phyloP scores from a whole-genome alignment of 495 filamentous ascomycete species.

The Aspergillus nidulans region DNA sequence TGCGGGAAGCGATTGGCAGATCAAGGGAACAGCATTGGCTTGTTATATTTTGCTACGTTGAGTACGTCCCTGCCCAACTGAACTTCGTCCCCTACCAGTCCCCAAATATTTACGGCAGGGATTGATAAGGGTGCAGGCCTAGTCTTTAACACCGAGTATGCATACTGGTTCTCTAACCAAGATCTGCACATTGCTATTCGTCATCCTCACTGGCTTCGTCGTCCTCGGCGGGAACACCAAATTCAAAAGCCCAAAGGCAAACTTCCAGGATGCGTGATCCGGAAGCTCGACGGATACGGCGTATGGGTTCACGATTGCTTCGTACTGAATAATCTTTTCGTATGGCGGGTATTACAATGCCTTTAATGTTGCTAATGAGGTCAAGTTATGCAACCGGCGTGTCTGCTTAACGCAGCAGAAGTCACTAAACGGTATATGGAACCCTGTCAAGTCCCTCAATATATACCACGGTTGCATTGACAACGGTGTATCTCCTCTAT shows the following conservation, averaged over 20 bases:
- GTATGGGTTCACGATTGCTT: slow-evolving; percentile 53
- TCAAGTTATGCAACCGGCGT: slow-evolving; percentile 39
- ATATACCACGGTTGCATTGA: slow-evolving; percentile 46
- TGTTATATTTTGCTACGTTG: slow-evolving; percentile 50
- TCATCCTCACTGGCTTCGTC: slow-evolving; percentile 55
- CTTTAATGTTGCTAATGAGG: slow-evolving; percentile 64
- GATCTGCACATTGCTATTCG: slow-evolving; percentile 53
- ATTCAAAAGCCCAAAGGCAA: slow-evolving; percentile 50
- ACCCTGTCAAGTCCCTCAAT: slow-evolving; percentile 53
- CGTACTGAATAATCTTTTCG: slow-evolving; percentile 59
- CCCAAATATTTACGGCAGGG: neutral
- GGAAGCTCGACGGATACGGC: slow-evolving; percentile 45
- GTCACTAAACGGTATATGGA: slow-evolving; percentile 28
- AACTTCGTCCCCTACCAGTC: too few relatives aligned
- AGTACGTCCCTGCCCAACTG: slow-evolving; percentile 11
- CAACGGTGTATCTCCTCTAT: slow-evolving; percentile 50
- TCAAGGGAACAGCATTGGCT: slow-evolving; percentile 59
- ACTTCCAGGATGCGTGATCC: slow-evolving; percentile 56
- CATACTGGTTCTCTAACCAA: slow-evolving; percentile 52
- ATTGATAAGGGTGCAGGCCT: slow-evolving; percentile 29
- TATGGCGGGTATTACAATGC: slow-evolving; percentile 59
- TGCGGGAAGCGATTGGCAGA: slow-evolving; percentile 49
- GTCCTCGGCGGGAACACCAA: slow-evolving; percentile 54
- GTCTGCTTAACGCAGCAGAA: too few relatives aligned
- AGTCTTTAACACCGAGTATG: slow-evolving; percentile 48